Base-by-base conservation (phyloP, 345 rosid species). In the Trapa bicornis region DNA sequence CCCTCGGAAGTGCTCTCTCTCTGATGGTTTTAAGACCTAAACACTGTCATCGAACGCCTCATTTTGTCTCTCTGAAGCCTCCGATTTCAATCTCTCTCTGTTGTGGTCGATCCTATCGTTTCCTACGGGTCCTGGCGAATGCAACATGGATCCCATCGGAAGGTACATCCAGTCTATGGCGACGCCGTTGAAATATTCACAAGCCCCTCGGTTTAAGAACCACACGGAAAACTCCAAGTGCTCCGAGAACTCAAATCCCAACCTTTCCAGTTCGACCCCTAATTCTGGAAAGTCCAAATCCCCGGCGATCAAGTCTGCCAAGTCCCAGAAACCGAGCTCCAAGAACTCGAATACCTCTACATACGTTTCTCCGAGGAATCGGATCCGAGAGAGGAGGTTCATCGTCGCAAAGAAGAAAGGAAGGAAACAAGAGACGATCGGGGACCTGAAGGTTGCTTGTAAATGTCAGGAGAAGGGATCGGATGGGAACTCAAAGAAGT, bases 241-340 rank as follows among this genome's bases (percentile, higher is more conserved):
- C 0, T 66, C 75, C 3, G 97, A 94, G 92, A 94, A 94, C 65
- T 67, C 78, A 32, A 85, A 91, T 61, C 97, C 99, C 14, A 94
- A 94, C 62, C 16, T 82, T 37, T 71, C 84, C 17, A 71, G 50
- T 32, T 71, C 86, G 48, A 86, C 82, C 67, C 85, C 86, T 16
- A 71, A 62, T 4, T 45, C 74, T 15, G 80, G 66, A 64, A 69
- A 75, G 6, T 60, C 77, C 0, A 65, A 29, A 16, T 89, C 96
- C 66, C 86, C 76, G 3, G 60, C 37, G 48, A 50, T 61, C 50
- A 89, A 78, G 71, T 92, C 92, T 47, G 82, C 78, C 2, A 89
- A 85, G 72, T 75, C 85, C 36, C 79, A 75, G 74, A 83, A 86
- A 70, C 71, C 81, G 37, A 79, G 71, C 5, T 64, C 67, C 32